Evolutionary conservation across 2,329 filamentous ascomycete species (phyloP), one percentile per base, ranked within the genome.

Genomic region (Fusarium aywerte): DNA sequence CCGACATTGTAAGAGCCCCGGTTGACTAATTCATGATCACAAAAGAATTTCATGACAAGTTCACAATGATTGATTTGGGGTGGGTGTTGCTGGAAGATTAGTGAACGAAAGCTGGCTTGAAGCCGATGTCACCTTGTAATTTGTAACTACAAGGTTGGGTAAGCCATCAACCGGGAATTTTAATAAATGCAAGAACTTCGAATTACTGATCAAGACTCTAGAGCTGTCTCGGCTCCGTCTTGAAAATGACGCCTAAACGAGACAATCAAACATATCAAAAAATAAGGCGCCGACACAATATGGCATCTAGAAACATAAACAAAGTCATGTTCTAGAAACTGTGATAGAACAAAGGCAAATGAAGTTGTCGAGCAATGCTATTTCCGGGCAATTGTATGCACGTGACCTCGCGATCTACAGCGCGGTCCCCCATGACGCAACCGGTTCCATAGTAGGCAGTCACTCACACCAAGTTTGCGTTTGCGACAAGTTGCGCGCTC

Each of bases 341-440:
- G n/a, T 2, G 11, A 18, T 27, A n/a, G 23, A 27, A 27, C 16
- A n/a, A 42, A 10, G 20, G 20, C 13, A 40, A 4, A 12, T 53
- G 18, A 16, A 8, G 23, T 25, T 9, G 29, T 21, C 25, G 15
- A 33, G 8, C 21, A 18, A 40, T 60, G 25, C 33, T 29, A 32
- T 31, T 36, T 25, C 27, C 9, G 25, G 21, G 16, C 16, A 4
- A n/a, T 11, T 18, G 18, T 5, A 5, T 23, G 23, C 65, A 69
- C 66, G 66, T 68, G 66, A 68, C 45, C 47, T 68, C 65, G 66
- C 38, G 66, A 68, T 62, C 29, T 5, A 16, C 21, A 40, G 44
- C 53, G 52, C 57, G 50, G 50, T n/a, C 7, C 11, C 8, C 51
- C 51, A 74, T 74, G 73, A 74, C 73, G 73, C 71, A 74, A 67